phyloP scores from a whole-genome alignment of 176 grass and related monocot species.

The Oryza meridionalis region DNA sequence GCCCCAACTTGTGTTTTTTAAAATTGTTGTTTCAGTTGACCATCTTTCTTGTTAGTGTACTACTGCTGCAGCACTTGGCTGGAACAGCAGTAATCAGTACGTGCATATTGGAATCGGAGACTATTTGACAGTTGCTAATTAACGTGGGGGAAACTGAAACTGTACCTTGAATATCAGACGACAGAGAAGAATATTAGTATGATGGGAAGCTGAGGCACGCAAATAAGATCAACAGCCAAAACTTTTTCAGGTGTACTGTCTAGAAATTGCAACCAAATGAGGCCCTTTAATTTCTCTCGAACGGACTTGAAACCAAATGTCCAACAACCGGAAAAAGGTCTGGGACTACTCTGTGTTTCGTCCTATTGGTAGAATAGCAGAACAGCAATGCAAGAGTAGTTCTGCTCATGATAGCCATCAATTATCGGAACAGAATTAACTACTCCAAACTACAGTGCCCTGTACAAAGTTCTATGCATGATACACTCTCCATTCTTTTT shows the following conservation, averaged over 20 bases:
- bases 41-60: constrained; percentile 12
- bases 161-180: background rate
- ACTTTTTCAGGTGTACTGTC: too few relatives aligned
- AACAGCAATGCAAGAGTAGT: background rate
- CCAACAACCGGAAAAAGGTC: background rate
- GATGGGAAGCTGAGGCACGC: background rate
- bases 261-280: background rate
- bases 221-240: too few relatives aligned
- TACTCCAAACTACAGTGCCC: background rate
- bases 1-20: constrained; percentile 28
- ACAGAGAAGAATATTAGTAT: background rate
- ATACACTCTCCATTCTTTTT: background rate
- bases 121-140: background rate
- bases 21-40: constrained; percentile 35
- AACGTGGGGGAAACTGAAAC: background rate
- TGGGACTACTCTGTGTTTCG: background rate
- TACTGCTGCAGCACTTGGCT: background rate
- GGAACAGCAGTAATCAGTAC: background rate
- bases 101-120: background rate
- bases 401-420: background rate
- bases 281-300: background rate
- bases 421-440: constrained; percentile 7
- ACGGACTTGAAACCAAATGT: background rate
- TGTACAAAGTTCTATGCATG: background rate
- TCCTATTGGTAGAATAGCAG: background rate